These are phyloP conservation scores for Geranium incanum DNA, from an alignment of 441 rosid genomes.

Conservation along the genomic window DNA sequence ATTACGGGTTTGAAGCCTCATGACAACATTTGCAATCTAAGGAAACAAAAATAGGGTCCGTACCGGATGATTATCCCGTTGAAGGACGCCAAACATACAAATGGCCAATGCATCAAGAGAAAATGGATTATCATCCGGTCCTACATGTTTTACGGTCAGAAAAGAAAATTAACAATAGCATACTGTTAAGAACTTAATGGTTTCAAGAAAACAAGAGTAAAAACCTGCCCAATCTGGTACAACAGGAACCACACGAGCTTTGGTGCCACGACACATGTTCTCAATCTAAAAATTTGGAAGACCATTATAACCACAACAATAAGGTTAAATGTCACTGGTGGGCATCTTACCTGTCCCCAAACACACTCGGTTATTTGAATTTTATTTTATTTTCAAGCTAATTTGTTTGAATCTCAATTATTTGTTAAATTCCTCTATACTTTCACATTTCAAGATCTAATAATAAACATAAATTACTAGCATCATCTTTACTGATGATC, in stretches of 20 bases:
- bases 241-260: slow-evolving; percentile 78
- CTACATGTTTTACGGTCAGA: slow-evolving; percentile 31
- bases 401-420: too few relatives aligned
- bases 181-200: not conserved
- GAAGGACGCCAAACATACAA: slow-evolving; percentile 82
- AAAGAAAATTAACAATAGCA: not conserved
- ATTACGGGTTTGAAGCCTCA: slow-evolving; percentile 12
- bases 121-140: slow-evolving; percentile 78
- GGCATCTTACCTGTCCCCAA: slow-evolving; percentile 74
- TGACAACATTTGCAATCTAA: slow-evolving; percentile 5
- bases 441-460: too few relatives aligned
- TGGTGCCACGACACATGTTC: slow-evolving; percentile 67
- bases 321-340: not conserved
- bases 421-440: too few relatives aligned
- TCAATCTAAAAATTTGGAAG: slow-evolving; percentile 50
- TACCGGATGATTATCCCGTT: slow-evolving; percentile 88
- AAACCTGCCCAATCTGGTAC: slow-evolving; percentile 87
- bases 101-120: slow-evolving; percentile 88
- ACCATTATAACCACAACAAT: not conserved
- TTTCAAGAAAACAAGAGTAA: not conserved
- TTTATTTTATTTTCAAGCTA: too few relatives aligned
- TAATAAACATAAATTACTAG: too few relatives aligned
- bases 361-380: slow-evolving; percentile 83
- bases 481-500: too few relatives aligned
- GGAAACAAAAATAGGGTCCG: slow-evolving; percentile 18